Evolutionary conservation across 129 eudicot species (phyloP).

Genomic region (Chrysanthemum makinoi): DNA sequence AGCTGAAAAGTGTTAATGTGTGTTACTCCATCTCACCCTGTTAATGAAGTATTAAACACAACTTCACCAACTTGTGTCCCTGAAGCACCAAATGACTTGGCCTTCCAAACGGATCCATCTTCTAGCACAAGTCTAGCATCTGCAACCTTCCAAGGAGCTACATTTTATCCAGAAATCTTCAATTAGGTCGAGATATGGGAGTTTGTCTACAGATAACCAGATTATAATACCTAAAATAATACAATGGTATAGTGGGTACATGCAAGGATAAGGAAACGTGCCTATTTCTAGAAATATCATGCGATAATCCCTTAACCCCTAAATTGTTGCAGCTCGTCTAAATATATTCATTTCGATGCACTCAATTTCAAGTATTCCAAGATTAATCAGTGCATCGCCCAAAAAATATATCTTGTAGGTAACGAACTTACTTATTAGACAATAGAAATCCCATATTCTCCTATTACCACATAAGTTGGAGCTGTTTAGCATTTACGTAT

Average conservation of each 20-base stretch:
- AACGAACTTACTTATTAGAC: conserved; percentile 4
- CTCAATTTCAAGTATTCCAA: not conserved
- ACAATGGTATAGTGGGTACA: too few species aligned
- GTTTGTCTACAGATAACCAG: not conserved
- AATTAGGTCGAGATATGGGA: conserved; percentile 20
- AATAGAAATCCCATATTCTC: conserved; percentile 1
- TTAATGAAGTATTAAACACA: conserved; percentile 89
- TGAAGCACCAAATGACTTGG: conserved; percentile 94
- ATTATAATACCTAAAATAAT: not conserved
- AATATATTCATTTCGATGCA: not conserved
- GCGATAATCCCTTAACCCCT: too few species aligned
- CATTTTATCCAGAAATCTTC: conserved; percentile 3
- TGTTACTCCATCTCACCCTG: conserved; percentile 54
- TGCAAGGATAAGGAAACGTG: too few species aligned
- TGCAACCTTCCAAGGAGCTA: conserved; percentile 94
- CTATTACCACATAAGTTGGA: not conserved
- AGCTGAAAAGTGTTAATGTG: conserved; percentile 4
- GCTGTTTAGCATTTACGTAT: not conserved
- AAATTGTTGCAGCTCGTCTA: not conserved
- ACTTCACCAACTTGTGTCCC: conserved; percentile 99
- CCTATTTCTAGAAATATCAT: too few species aligned
- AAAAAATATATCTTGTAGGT: not conserved
- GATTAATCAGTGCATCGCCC: not conserved
- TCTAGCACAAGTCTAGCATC: conserved; percentile 97
- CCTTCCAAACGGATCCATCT: conserved; percentile 95